Evolutionary conservation across 345 rosid genomes (phyloP).

Genomic region (Boechera retrofracta): DNA sequence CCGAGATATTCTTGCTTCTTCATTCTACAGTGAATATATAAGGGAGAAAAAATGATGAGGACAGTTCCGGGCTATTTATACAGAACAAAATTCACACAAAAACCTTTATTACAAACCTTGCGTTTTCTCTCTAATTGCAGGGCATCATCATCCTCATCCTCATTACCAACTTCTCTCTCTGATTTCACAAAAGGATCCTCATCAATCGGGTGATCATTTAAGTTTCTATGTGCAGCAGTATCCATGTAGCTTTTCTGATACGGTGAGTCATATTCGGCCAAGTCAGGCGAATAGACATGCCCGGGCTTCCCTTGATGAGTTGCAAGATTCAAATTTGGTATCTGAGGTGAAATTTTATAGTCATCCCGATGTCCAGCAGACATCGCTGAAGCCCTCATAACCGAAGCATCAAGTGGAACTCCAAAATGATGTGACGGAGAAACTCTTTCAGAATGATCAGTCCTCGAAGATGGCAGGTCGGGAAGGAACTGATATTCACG

Average conservation of each 20-base stretch:
- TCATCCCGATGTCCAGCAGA: conserved; percentile 49
- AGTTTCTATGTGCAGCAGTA: conserved; percentile 48
- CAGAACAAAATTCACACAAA: neutral
- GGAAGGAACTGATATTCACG: conserved; percentile 94
- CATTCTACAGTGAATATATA: conserved; percentile 55
- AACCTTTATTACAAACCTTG: conserved; percentile 52
- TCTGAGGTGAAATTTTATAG: conserved; percentile 55
- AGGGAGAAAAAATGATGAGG: conserved; percentile 4
- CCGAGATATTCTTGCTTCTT: conserved; percentile 83
- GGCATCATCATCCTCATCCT: conserved; percentile 63
- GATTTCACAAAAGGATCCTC: conserved; percentile 57
- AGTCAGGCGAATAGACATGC: conserved; percentile 54
- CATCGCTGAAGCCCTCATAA: conserved; percentile 50
- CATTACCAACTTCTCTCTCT: conserved; percentile 56
- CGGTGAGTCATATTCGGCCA: conserved; percentile 54
- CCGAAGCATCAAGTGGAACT: conserved; percentile 52
- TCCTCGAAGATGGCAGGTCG: conserved; percentile 71
- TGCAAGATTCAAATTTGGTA: conserved; percentile 68
- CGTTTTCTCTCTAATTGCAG: conserved; percentile 70
- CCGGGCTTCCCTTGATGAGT: conserved; percentile 67
- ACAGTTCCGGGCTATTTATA: neutral
- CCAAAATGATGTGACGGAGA: conserved; percentile 53
- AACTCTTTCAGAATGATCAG: conserved; percentile 61
- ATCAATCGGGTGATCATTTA: conserved; percentile 49
- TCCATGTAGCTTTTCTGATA: conserved; percentile 54